phyloP scores from a whole-genome alignment of 768 basidiomycete genomes.

The Russula sp. region DNA sequence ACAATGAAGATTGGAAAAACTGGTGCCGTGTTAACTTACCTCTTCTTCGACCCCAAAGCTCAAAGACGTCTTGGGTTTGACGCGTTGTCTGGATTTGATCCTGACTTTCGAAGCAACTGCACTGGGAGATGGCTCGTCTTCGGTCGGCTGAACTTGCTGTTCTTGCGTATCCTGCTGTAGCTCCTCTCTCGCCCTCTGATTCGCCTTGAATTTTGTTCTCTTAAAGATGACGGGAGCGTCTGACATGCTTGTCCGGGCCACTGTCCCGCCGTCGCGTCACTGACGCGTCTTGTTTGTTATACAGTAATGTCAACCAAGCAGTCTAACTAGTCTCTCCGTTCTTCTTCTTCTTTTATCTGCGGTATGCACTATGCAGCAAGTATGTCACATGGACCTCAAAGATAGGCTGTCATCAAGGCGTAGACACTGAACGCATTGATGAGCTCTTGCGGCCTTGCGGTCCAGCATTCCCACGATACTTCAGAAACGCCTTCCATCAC shows the following conservation, averaged over 20 bases:
- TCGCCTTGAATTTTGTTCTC: conserved; percentile 34
- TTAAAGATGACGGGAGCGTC: conserved; percentile 37
- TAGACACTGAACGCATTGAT: too few relatives aligned
- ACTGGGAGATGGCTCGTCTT: conserved; percentile 44
- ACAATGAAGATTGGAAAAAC: not conserved
- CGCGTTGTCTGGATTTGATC: conserved; percentile 55
- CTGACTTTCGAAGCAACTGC: conserved; percentile 60
- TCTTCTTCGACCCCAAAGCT: conserved; percentile 73
- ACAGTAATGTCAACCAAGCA: not conserved
- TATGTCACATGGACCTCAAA: too few relatives aligned
- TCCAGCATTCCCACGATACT: conserved; percentile 13
- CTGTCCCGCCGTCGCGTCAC: not conserved
- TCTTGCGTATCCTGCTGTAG: conserved; percentile 24
- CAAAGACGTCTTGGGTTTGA: conserved; percentile 57
- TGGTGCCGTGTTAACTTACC: conserved; percentile 33
- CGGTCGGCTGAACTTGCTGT: conserved; percentile 23
- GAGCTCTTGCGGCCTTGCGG: too few relatives aligned
- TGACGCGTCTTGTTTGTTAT: not conserved
- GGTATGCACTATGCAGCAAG: not conserved
- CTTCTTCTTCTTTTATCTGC: too few relatives aligned
- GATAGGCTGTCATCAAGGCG: too few relatives aligned
- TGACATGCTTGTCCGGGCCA: conserved; percentile 22
- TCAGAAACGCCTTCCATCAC: conserved; percentile 3
- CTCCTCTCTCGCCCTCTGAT: conserved; percentile 32
- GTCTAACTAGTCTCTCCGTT: too few relatives aligned